Conservation (phyloP, 345 rosid genomes). For the Corchorus capsularis region DNA sequence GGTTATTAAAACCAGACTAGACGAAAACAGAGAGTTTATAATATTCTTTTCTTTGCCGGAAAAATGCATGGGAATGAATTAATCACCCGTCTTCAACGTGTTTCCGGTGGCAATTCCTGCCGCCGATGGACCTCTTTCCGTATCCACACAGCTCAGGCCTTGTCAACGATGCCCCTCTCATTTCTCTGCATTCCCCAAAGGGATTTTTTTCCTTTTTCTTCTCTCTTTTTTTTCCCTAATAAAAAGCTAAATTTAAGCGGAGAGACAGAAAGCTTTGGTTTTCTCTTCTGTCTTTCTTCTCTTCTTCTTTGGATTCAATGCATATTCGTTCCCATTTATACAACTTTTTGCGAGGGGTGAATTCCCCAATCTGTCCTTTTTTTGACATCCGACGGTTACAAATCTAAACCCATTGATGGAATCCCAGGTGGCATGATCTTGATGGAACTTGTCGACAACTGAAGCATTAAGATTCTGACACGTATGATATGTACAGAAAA, state of each 20-base stretch:
- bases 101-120: constrained; percentile 89
- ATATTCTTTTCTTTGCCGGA: neutral
- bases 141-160: constrained; percentile 53
- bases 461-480: neutral
- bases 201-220: neutral
- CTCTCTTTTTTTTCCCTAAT: neutral
- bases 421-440: neutral
- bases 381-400: constrained; percentile 7
- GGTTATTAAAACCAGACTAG: neutral
- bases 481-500: neutral
- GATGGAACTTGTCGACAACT: neutral
- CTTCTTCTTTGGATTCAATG: neutral
- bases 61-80: neutral
- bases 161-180: constrained; percentile 45
- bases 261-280: neutral
- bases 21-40: constrained; percentile 1
- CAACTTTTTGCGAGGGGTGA: neutral
- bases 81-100: constrained; percentile 99
- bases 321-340: neutral
- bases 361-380: neutral
- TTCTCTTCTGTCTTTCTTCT: neutral
- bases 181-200: constrained; percentile 80
- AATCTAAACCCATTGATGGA: neutral
- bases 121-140: constrained; percentile 58
- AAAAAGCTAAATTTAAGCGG: neutral